These are phyloP conservation scores for Dendrobium catenatum DNA, from an alignment of 106 monocot genomes.

Conservation along the genomic window DNA sequence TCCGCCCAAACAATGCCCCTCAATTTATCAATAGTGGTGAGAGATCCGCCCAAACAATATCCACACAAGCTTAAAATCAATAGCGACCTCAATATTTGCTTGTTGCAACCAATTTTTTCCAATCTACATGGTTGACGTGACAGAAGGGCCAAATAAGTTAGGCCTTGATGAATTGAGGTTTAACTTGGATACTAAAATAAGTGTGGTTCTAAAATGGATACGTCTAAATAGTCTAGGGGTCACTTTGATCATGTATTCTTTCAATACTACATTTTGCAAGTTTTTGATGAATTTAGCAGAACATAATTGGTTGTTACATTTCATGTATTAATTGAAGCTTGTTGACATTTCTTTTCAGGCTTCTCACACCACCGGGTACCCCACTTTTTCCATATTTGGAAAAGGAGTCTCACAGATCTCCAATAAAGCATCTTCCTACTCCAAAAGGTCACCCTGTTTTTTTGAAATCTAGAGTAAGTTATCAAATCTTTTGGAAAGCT, in stretches of 20 bases:
- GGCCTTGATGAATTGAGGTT: background rate
- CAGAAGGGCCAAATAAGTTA: background rate
- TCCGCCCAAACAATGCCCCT: background rate
- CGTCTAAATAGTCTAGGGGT: too few species aligned
- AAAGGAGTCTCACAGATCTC: constrained; percentile 45
- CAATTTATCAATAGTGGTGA: background rate
- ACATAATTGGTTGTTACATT: background rate
- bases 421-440: constrained; percentile 33
- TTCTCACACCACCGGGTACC: constrained; percentile 78
- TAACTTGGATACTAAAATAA: background rate
- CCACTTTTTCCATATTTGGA: constrained; percentile 76
- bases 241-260: too few species aligned
- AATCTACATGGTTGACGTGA: background rate
- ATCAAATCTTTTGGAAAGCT: background rate
- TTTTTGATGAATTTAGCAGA: background rate
- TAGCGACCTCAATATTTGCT: background rate
- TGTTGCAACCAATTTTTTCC: background rate
- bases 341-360: constrained; percentile 38
- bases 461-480: constrained; percentile 52
- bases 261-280: background rate
- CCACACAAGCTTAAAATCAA: background rate
- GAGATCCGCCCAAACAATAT: background rate
- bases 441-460: constrained; percentile 50
- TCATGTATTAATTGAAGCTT: constrained; percentile 4
- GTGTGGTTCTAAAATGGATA: background rate